Evolutionary conservation across 2,329 filamentous ascomycete genomes (phyloP), one percentile per base, ranked within the genome.

Genomic region (Claviceps pusilla): DNA sequence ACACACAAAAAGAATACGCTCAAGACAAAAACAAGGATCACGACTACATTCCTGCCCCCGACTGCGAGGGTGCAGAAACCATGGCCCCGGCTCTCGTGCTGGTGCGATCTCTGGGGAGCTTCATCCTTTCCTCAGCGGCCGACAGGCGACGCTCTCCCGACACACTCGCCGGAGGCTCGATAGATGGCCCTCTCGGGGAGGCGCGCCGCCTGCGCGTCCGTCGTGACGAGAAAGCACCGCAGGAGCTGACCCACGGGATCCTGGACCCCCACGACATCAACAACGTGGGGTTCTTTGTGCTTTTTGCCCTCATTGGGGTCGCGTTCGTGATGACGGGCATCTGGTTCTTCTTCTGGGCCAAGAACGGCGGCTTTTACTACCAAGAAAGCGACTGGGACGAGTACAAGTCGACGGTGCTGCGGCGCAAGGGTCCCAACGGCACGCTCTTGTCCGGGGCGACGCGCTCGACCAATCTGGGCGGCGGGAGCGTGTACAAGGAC

Each of bases 261-360:
- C 73, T 79, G n/a, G 69, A 73, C 56, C 78, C 79, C 1, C 67
- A 74, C 43, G 62, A 76, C 55, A 80, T 83, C 68, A 81, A 77
- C 70, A 84, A 84, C 64, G 78, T 76, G 24, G 87, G 82, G 56
- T 82, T 95, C 62, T 87, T 97, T 65, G 84, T 85, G 0, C 74
- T 97, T 1, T 95, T 97, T 66, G 91, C 87, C 11, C 68, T 96
- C 19, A 81, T 97, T 52, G 89, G 87, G 39, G 82, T 83, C 0
- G 80, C 73, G 37, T 86, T 97, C 65, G 86, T 93, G 29, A 56
- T 87, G 3, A 79, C 76, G 0, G 80, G 77, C 29, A 89, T 97
- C 65, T 98, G 93, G 90, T 96, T 98, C 78, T 97, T 98, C 78
- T 95, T 95, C 77, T 94, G 88, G 86, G 91, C 91, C 55, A 91